A percentile compares a stretch with the other conserved stretches of the same genome.
These are phyloP conservation scores for Begonia peltatifolia DNA, from an alignment of 306 rosid species.

Conservation along the genomic window DNA sequence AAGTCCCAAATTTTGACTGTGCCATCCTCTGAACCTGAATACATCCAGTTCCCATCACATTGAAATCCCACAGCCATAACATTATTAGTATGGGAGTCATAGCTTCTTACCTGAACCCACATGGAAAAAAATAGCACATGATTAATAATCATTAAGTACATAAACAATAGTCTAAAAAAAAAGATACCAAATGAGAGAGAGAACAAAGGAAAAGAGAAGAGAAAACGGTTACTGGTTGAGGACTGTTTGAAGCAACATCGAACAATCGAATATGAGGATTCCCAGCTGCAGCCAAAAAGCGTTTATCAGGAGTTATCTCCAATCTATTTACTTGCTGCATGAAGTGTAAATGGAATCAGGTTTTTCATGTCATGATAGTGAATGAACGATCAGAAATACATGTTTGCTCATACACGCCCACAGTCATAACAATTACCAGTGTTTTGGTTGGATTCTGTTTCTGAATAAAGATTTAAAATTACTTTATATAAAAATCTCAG, in stretches of 20 bases:
- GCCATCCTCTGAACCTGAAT: slow-evolving; percentile 99
- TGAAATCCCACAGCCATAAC: slow-evolving; percentile 99
- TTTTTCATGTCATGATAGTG: background rate
- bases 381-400: too few relatives aligned
- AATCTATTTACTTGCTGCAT: slow-evolving; percentile 83
- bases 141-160: too few relatives aligned
- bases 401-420: too few relatives aligned
- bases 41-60: slow-evolving; percentile 99
- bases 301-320: slow-evolving; percentile 96
- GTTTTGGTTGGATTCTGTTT: too few relatives aligned
- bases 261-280: slow-evolving; percentile 93
- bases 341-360: slow-evolving; percentile 16
- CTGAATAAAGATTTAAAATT: too few relatives aligned
- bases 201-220: background rate
- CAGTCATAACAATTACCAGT: too few relatives aligned
- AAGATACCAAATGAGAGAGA: slow-evolving; percentile 7
- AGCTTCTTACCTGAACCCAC: slow-evolving; percentile 68
- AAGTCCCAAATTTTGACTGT: slow-evolving; percentile 98
- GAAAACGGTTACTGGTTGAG: slow-evolving; percentile 63
- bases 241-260: slow-evolving; percentile 82
- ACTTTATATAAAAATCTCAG: too few relatives aligned
- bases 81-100: slow-evolving; percentile 87
- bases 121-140: slow-evolving; percentile 1
- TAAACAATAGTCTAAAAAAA: background rate
- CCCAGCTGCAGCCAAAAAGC: slow-evolving; percentile 91